Percentiles rank a stretch among this genome's conserved stretches.
Conservation (phyloP, 768 basidiomycete genomes). For the Suillus decipiens region DNA sequence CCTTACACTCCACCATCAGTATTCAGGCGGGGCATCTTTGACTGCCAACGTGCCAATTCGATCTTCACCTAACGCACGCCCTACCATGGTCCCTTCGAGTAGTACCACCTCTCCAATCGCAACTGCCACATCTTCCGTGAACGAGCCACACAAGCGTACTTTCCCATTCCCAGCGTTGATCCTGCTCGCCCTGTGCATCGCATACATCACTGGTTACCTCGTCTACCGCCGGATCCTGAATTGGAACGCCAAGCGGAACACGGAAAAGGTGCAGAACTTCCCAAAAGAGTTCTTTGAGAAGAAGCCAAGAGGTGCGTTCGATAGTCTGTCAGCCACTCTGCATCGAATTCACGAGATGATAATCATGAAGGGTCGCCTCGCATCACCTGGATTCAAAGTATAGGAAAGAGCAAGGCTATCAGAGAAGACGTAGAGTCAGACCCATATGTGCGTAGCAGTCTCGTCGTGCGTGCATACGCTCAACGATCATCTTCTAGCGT, state of each 20-base stretch:
- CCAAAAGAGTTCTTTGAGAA: conserved; percentile 19
- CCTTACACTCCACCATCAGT: not conserved
- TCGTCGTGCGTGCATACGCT: not conserved
- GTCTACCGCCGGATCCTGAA: conserved; percentile 25
- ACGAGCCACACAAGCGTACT: conserved; percentile 15
- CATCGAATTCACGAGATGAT: not conserved
- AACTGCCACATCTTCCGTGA: conserved; percentile 9
- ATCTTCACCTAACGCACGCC: not conserved
- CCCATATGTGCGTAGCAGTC: not conserved
- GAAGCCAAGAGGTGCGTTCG: conserved; percentile 29
- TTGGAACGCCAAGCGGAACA: conserved; percentile 17
- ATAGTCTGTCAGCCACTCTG: not conserved
- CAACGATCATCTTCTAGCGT: not conserved
- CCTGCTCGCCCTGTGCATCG: conserved; percentile 28
- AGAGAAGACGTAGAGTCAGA: not conserved
- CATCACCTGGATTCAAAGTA: conserved; percentile 25
- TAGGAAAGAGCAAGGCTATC: not conserved
- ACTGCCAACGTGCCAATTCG: not conserved
- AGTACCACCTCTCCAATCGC: not conserved
- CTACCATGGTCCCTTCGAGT: not conserved
- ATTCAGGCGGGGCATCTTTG: not conserved
- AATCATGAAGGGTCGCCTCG: conserved; percentile 11
- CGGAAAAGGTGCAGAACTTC: conserved; percentile 20
- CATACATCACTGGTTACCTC: conserved; percentile 27
- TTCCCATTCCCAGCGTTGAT: conserved; percentile 23